Evolutionary conservation across 352 stramenopile genomes (phyloP).

Genomic region (Blastocystis sp.): DNA sequence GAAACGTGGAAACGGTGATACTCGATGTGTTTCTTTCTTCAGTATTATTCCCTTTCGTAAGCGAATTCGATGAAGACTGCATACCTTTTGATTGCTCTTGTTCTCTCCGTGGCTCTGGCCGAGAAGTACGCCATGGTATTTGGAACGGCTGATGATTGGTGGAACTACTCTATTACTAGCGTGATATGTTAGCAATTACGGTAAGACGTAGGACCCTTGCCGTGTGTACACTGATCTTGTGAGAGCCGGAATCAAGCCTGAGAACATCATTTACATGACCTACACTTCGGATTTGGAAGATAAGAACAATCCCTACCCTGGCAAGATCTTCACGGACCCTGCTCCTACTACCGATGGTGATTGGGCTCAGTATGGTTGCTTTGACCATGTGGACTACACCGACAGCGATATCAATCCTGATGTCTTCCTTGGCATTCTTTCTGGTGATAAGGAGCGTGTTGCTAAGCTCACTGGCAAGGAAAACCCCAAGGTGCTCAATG

Average conservation of each 20-base stretch:
- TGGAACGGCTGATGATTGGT: constrained; percentile 19
- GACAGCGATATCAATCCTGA: constrained; percentile 2
- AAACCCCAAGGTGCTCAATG: no score
- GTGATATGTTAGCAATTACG: background rate
- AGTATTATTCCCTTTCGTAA: background rate
- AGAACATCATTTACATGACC: no score
- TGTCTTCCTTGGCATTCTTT: constrained; percentile 16
- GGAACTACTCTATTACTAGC: constrained; percentile 49
- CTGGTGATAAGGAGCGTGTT: background rate
- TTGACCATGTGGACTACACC: constrained; percentile 20
- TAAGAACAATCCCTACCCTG: background rate
- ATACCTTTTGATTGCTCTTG: constrained; percentile 7
- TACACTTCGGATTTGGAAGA: background rate
- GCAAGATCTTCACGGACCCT: no score
- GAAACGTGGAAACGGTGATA: no score
- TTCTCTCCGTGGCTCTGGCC: background rate
- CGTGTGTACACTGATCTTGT: no score
- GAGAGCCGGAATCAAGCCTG: no score
- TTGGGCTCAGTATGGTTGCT: background rate
- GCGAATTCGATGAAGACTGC: constrained; percentile 17
- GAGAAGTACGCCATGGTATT: no score
- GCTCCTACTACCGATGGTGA: no score
- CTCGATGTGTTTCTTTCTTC: no score
- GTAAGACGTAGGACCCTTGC: background rate
- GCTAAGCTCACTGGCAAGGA: background rate